These are phyloP conservation scores for Alternaria sp. DNA, from an alignment of 2,329 filamentous ascomycete species.

Conservation along the genomic window DNA sequence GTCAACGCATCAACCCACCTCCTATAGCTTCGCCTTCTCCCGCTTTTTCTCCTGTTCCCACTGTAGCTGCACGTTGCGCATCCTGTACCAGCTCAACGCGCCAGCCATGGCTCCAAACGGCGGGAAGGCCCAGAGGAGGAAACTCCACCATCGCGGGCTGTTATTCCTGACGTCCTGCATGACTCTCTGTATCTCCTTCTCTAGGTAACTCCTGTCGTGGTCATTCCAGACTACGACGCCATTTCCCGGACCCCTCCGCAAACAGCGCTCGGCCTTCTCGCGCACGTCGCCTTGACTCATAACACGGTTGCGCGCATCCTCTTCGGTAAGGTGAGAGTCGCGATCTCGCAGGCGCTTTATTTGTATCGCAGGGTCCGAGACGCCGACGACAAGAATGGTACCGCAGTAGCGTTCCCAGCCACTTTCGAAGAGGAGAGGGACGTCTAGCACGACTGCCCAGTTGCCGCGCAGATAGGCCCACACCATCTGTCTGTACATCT, in stretches of 20 bases:
- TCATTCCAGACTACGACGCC: constrained; percentile 95
- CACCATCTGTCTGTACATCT: constrained; percentile 80
- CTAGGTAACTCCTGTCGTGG: constrained; percentile 72
- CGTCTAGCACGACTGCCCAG: constrained; percentile 91
- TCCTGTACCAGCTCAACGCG: constrained; percentile 75
- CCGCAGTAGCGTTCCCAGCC: constrained; percentile 86
- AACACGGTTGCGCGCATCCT: constrained; percentile 88
- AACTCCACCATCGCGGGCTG: constrained; percentile 87
- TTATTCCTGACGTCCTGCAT: constrained; percentile 66
- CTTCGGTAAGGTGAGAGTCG: constrained; percentile 78
- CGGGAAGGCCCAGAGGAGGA: constrained; percentile 70
- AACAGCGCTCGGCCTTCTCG: constrained; percentile 78
- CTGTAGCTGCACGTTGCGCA: constrained; percentile 70
- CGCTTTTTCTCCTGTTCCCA: constrained; percentile 69
- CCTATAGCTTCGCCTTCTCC: constrained; percentile 66
- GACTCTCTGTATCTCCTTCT: constrained; percentile 68
- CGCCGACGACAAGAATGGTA: constrained; percentile 84
- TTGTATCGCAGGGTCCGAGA: constrained; percentile 79
- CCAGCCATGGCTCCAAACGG: constrained; percentile 74
- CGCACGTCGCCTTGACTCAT: constrained; percentile 84
- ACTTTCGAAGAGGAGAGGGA: constrained; percentile 90
- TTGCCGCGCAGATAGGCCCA: constrained; percentile 74
- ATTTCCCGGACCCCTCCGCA: constrained; percentile 65
- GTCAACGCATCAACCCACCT: background rate
- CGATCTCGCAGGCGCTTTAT: constrained; percentile 77